Conservation (phyloP, 805 yeast genomes). For the Metschnikowia similis region DNA sequence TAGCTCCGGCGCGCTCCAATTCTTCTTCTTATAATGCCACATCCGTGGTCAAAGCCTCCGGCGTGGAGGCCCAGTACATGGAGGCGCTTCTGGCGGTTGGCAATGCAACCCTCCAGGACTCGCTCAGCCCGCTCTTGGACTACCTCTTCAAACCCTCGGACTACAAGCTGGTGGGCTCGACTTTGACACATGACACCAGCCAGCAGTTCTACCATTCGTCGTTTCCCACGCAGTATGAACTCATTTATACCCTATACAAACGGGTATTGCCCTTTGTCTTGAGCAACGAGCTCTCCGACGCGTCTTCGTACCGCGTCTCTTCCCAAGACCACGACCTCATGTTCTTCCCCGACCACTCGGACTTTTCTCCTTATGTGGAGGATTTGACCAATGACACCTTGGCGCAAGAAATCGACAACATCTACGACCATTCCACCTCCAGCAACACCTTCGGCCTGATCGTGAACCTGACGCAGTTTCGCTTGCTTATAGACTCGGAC, state of each 20-base stretch:
- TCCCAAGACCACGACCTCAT: slow-evolving; percentile 19
- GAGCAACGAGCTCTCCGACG: slow-evolving; percentile 17
- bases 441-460: slow-evolving; percentile 1
- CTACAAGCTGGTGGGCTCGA: background rate
- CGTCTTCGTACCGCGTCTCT: slow-evolving; percentile 22
- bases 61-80: background rate
- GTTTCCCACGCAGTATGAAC: slow-evolving; percentile 27
- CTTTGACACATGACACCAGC: background rate
- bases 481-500: slow-evolving; percentile 32
- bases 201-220: slow-evolving; percentile 14
- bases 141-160: slow-evolving; percentile 28
- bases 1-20: slow-evolving; percentile 20
- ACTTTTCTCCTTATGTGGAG: slow-evolving; percentile 10
- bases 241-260: slow-evolving; percentile 24
- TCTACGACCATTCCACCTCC: background rate
- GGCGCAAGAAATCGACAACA: background rate
- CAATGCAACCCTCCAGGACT: slow-evolving; percentile 27
- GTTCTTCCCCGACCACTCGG: slow-evolving; percentile 9
- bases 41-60: background rate
- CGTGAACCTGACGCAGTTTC: slow-evolving; percentile 20
- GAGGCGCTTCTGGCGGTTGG: slow-evolving; percentile 18
- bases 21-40: background rate
- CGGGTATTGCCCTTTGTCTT: slow-evolving; percentile 27
- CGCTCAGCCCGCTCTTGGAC: slow-evolving; percentile 17
- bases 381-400: slow-evolving; percentile 1